A percentile compares a stretch with the other conserved stretches of the same genome.
These are phyloP conservation scores for Lactifluus hygrophoroides DNA, from an alignment of 768 basidiomycete species.

Conservation along the genomic window DNA sequence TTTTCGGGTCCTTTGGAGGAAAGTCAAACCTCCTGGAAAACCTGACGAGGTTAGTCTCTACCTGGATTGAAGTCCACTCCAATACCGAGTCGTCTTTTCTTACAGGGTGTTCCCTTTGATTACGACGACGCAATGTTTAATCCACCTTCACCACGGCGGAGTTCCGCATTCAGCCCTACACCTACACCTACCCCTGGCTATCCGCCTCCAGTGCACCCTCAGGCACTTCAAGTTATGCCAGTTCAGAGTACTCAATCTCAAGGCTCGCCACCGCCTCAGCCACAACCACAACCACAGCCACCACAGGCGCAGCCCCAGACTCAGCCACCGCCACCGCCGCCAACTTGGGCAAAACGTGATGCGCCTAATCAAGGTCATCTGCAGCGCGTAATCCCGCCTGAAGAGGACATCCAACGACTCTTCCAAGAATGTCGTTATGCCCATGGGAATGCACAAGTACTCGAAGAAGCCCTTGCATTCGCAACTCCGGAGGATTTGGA, in stretches of 20 bases:
- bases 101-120: slow-evolving; percentile 76
- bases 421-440: slow-evolving; percentile 83
- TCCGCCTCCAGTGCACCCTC: slow-evolving; percentile 10
- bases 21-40: slow-evolving; percentile 70
- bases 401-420: slow-evolving; percentile 78
- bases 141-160: slow-evolving; percentile 42
- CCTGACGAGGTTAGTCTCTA: slow-evolving; percentile 57
- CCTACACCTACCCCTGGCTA: not conserved
- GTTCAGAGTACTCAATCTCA: not conserved
- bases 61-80: not conserved
- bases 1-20: slow-evolving; percentile 70
- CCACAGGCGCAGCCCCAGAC: not conserved
- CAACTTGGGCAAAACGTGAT: slow-evolving; percentile 17
- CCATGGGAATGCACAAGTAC: slow-evolving; percentile 66
- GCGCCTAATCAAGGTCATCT: slow-evolving; percentile 24
- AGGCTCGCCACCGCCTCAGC: not conserved
- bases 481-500: slow-evolving; percentile 63
- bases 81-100: not conserved
- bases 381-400: slow-evolving; percentile 50
- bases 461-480: slow-evolving; percentile 61
- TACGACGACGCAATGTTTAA: slow-evolving; percentile 74
- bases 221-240: not conserved
- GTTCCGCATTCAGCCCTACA: slow-evolving; percentile 27
- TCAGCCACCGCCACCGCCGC: not conserved
- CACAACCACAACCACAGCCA: not conserved